Evolutionary conservation across 345 rosid species (phyloP).

Genomic region (Salix suchowensis): DNA sequence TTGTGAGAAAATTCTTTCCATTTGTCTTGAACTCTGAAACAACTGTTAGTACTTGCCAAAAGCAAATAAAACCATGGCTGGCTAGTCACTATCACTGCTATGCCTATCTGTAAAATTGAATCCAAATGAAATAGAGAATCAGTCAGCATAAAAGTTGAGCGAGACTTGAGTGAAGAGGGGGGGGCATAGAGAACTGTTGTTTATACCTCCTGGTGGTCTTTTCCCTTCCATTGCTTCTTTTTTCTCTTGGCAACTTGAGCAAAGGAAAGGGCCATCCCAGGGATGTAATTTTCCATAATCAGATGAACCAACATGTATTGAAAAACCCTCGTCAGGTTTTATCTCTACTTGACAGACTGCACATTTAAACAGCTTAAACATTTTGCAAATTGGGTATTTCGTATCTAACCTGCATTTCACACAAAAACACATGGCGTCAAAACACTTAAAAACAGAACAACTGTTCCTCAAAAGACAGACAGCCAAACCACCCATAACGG

Average conservation of each 20-base stretch:
- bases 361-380: constrained; percentile 91
- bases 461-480: background rate
- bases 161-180: background rate
- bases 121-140: constrained; percentile 8
- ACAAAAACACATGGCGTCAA: constrained; percentile 12
- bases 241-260: constrained; percentile 92
- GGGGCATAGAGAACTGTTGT: background rate
- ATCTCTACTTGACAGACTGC: constrained; percentile 99
- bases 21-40: constrained; percentile 32
- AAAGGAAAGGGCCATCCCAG: constrained; percentile 99
- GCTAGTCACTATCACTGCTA: constrained; percentile 89
- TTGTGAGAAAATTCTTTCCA: constrained; percentile 29
- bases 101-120: constrained; percentile 59
- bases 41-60: constrained; percentile 30
- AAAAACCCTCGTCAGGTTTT: constrained; percentile 92
- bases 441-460: background rate
- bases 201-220: constrained; percentile 69
- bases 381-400: constrained; percentile 92
- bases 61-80: constrained; percentile 14
- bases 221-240: constrained; percentile 99
- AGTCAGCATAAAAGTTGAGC: background rate
- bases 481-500: background rate
- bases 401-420: constrained; percentile 73
- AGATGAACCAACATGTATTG: constrained; percentile 75
- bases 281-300: constrained; percentile 67